These are phyloP conservation scores for Nasturtium officinale DNA, from an alignment of 345 rosid genomes.

Conservation along the genomic window DNA sequence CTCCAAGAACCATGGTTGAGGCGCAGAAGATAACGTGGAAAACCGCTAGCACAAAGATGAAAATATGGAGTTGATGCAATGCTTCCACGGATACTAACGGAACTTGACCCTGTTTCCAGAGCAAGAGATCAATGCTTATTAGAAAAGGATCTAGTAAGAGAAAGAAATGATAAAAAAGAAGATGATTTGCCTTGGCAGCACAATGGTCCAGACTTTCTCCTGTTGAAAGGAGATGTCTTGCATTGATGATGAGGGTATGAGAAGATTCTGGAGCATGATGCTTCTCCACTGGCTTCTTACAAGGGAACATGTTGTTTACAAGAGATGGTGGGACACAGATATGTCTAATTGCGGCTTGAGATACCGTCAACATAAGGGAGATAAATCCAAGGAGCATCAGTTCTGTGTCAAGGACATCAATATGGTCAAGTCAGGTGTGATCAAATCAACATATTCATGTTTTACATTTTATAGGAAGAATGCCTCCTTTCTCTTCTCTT, in stretches of 20 bases:
- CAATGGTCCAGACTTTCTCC: conserved; percentile 43
- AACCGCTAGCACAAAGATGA: conserved; percentile 82
- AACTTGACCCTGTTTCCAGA: conserved; percentile 58
- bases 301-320: conserved; percentile 69
- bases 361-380: conserved; percentile 73
- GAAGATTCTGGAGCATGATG: conserved; percentile 38
- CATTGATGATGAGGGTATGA: conserved; percentile 31
- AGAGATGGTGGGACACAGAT: conserved; percentile 64
- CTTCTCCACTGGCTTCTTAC: conserved; percentile 49
- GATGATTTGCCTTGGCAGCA: conserved; percentile 39
- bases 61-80: conserved; percentile 83
- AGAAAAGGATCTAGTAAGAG: neutral
- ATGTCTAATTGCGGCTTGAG: conserved; percentile 55
- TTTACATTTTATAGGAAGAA: neutral
- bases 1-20: conserved; percentile 76
- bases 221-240: conserved; percentile 51
- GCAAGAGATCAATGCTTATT: neutral
- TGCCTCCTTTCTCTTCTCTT: no score
- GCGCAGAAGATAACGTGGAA: conserved; percentile 81
- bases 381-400: conserved; percentile 95
- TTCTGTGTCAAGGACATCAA: conserved; percentile 57
- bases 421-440: conserved; percentile 30
- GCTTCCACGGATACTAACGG: conserved; percentile 75
- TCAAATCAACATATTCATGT: neutral
- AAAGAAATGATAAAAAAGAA: neutral